Conservation (phyloP, 768 basidiomycete species). For the Trametes punicea region DNA sequence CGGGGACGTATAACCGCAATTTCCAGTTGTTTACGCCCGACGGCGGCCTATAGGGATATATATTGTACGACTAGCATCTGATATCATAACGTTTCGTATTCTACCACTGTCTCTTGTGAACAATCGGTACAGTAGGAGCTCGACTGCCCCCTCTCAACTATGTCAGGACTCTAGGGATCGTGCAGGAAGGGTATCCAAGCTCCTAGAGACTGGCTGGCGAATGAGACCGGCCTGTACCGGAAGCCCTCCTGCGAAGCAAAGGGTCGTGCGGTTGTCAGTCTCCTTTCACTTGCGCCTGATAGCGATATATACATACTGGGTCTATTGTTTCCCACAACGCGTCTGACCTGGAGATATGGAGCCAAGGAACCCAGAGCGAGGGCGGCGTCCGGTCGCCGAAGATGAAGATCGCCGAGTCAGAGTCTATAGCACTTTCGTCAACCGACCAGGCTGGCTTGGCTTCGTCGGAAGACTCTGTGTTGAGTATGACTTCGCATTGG, state of each 20-base stretch:
- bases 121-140: neutral
- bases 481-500: no score
- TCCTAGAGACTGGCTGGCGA: neutral
- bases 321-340: neutral
- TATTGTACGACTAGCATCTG: slow-evolving; percentile 5
- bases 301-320: neutral
- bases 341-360: neutral
- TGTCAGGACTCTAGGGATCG: neutral
- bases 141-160: no score
- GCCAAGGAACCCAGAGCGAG: neutral
- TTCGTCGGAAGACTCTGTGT: no score
- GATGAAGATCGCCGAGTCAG: neutral
- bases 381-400: neutral
- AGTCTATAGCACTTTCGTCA: neutral
- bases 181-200: neutral
- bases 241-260: neutral
- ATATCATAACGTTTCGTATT: neutral
- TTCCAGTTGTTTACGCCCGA: slow-evolving; percentile 92
- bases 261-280: neutral
- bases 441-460: neutral
- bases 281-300: neutral
- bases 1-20: slow-evolving; percentile 90
- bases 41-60: slow-evolving; percentile 23
- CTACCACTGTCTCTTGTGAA: neutral
- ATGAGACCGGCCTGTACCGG: neutral